Percentiles rank a stretch among this genome's conserved stretches.
Evolutionary conservation across 768 basidiomycete genomes (phyloP).

Genomic region (Crepidotus variabilis): DNA sequence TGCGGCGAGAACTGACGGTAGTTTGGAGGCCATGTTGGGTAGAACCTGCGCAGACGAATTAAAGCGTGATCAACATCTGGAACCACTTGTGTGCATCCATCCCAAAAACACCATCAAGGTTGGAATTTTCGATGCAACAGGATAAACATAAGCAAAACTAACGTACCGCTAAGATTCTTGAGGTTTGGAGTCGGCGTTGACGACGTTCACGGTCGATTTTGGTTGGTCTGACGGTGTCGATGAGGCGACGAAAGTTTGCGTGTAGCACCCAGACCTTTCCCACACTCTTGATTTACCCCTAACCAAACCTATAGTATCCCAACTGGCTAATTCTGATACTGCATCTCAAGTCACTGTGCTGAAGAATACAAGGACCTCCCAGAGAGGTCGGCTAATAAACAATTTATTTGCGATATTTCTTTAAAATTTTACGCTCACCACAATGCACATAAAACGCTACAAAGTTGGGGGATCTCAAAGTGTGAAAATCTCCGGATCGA

Average conservation of each 20-base stretch:
- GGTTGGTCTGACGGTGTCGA: slow-evolving; percentile 30
- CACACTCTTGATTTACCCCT: slow-evolving; percentile 21
- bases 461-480: too few relatives aligned
- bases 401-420: too few relatives aligned
- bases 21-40: slow-evolving; percentile 74
- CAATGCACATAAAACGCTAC: too few relatives aligned
- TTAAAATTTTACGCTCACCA: too few relatives aligned
- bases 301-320: neutral
- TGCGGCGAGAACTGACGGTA: slow-evolving; percentile 88
- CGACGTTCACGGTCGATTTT: slow-evolving; percentile 43
- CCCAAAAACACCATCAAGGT: slow-evolving; percentile 29
- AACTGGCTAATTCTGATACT: neutral
- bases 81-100: slow-evolving; percentile 34
- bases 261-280: slow-evolving; percentile 25
- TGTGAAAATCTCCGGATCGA: too few relatives aligned
- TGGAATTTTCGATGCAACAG: slow-evolving; percentile 26
- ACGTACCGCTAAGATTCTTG: slow-evolving; percentile 44
- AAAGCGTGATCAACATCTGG: slow-evolving; percentile 33
- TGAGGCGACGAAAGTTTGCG: slow-evolving; percentile 28
- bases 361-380: neutral
- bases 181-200: slow-evolving; percentile 37
- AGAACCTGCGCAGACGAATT: slow-evolving; percentile 23
- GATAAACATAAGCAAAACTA: slow-evolving; percentile 10
- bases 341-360: neutral
- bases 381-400: too few relatives aligned